Evolutionary conservation across 495 filamentous ascomycete genomes (phyloP).

Genomic region (Hypoxylon intermedium): DNA sequence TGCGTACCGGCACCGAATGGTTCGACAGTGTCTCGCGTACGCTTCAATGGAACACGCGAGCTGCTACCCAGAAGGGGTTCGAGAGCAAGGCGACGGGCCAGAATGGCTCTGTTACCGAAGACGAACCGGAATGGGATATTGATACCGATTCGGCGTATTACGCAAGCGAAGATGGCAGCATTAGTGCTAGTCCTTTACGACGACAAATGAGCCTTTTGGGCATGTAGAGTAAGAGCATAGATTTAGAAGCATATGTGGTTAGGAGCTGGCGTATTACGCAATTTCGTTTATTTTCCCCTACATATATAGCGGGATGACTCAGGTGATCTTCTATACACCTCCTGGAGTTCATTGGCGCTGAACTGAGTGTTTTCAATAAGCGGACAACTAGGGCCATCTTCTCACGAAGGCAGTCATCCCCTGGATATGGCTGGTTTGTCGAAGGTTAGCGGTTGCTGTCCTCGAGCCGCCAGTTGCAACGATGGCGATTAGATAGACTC

Average conservation of each 20-base stretch:
- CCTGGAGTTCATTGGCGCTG: constrained; percentile 32
- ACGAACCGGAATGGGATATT: constrained; percentile 77
- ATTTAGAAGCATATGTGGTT: constrained; percentile 35
- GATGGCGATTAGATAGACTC: constrained; percentile 29
- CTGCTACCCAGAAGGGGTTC: constrained; percentile 84
- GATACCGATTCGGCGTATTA: constrained; percentile 77
- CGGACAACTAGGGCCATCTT: constrained; percentile 12
- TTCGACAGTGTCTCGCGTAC: constrained; percentile 92
- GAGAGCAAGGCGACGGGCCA: constrained; percentile 52
- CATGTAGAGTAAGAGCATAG: constrained; percentile 48
- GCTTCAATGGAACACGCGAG: constrained; percentile 89
- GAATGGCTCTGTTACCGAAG: constrained; percentile 47
- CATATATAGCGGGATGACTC: constrained; percentile 7
- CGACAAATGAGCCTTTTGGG: constrained; percentile 71
- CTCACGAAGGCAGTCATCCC: constrained; percentile 6
- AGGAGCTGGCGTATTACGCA: constrained; percentile 21
- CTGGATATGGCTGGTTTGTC: constrained; percentile 8
- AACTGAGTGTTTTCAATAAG: constrained; percentile 1
- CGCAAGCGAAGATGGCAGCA: constrained; percentile 68
- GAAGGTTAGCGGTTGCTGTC: constrained; percentile 9
- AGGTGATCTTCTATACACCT: constrained; percentile 27
- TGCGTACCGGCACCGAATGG: constrained; percentile 83
- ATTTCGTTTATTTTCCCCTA: constrained; percentile 14
- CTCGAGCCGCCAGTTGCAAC: constrained; percentile 24
- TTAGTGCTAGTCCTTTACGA: constrained; percentile 68